Base-by-base conservation (phyloP, 2,329 filamentous ascomycete genomes). In the Pseudocercospora musae region DNA sequence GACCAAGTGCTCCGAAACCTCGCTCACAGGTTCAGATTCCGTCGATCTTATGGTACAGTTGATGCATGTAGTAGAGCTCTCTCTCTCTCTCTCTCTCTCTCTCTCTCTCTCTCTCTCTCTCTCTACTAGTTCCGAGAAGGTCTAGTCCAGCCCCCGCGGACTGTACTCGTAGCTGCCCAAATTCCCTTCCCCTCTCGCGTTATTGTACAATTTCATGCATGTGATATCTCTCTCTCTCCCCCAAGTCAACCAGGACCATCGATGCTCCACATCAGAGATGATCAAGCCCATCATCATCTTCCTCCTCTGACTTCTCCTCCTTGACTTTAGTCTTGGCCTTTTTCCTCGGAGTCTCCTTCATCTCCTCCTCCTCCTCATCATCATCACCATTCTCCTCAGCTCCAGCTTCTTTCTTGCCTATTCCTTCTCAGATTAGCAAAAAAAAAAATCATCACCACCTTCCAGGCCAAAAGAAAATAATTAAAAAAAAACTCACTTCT, bases 271-370 rank as follows among this genome's bases (percentile, higher is more conserved):
- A 18, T 40, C 37, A 40, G 15, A 40, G 37, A 6, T n/a, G 5
- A 7, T 7, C 37, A 40, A 48, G 44, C 13, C 25, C 55, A 27
- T 62, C 49, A 42, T 57, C 62, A n/a, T 63, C 59, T 15, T 64
- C 63, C 15, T 59, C 62, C 56, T 58, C 60, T 2, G 18, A 18
- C 13, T 31, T 40, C 64, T 67, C 67, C 20, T 37, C 37, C 59
- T 67, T 66, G n/a, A 64, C 52, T 57, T 69, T 70, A 15, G 31
- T 33, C 37, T 40, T 40, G 8, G 37, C 15, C 15, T 40, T 40
- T 68, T 70, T 70, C 0, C 52, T 54, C 1, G 67, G 67, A 11
- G 58, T 55, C 33, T 63, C 59, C 3, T 31, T 31, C 9, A 11
- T 31, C 29, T 59, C 58, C 11, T 63, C 66, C 4, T 65, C 60